Percentiles rank a stretch among this genome's conserved stretches.
These are phyloP conservation scores for Penicillium cosmopolitanum DNA, from an alignment of 495 filamentous ascomycete species.

Conservation along the genomic window DNA sequence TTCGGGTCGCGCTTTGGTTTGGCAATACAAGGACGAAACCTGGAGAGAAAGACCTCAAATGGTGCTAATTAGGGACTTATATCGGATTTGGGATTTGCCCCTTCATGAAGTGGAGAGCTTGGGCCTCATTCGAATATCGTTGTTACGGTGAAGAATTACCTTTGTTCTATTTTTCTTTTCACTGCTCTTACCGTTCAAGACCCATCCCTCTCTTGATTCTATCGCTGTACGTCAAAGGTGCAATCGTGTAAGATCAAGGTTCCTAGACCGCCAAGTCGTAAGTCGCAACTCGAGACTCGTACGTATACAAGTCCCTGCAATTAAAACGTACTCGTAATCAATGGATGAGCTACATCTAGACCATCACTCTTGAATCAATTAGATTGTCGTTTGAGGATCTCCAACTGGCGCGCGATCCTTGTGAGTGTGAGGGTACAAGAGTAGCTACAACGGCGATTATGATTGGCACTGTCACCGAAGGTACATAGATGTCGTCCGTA, in stretches of 20 bases:
- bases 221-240: not conserved
- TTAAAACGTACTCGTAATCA: not conserved
- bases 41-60: not conserved
- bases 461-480: not conserved
- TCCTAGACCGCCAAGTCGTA: not conserved
- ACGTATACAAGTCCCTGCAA: not conserved
- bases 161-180: too few relatives aligned
- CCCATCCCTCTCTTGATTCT: not conserved
- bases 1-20: not conserved
- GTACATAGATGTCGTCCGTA: not conserved
- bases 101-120: too few relatives aligned
- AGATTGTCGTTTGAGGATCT: slow-evolving; percentile 5
- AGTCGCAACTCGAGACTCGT: not conserved
- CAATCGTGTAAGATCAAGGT: not conserved
- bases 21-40: not conserved
- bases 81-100: too few relatives aligned
- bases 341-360: not conserved
- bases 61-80: slow-evolving; percentile 1
- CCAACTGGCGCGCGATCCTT: not conserved
- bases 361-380: not conserved
- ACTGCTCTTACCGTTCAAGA: too few relatives aligned
- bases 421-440: not conserved
- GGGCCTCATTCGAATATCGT: too few relatives aligned
- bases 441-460: not conserved
- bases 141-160: too few relatives aligned